A percentile compares a stretch with the other conserved stretches of the same genome.
phyloP scores from a whole-genome alignment of 768 basidiomycete genomes.

The Candolleomyces efflorescens region DNA sequence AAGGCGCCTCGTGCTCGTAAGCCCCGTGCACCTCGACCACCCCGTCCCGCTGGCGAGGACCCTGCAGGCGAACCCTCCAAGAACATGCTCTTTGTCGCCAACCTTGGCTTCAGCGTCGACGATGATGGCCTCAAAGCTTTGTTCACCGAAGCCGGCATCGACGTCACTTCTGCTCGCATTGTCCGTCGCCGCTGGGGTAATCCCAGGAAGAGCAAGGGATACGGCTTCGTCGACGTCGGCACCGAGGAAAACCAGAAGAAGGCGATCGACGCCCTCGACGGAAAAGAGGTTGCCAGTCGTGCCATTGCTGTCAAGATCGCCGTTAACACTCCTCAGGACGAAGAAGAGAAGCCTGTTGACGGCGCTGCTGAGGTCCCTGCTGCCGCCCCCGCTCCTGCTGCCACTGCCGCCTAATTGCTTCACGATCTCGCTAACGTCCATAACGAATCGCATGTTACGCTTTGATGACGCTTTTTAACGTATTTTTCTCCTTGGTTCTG shows the following conservation, averaged over 20 bases:
- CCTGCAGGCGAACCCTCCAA: conserved; percentile 86
- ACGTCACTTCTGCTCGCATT: conserved; percentile 82
- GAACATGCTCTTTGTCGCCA: conserved; percentile 92
- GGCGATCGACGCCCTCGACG: conserved; percentile 82
- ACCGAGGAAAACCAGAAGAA: conserved; percentile 85
- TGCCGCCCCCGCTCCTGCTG: conserved; percentile 15
- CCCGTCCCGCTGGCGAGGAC: conserved; percentile 76
- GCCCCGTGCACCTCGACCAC: conserved; percentile 50
- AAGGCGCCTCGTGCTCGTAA: conserved; percentile 46
- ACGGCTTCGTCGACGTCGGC: conserved; percentile 96
- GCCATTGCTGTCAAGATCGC: conserved; percentile 93
- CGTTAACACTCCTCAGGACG: conserved; percentile 73
- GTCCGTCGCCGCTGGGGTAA: conserved; percentile 82
- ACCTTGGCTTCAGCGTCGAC: conserved; percentile 92
- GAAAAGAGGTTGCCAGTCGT: conserved; percentile 84
- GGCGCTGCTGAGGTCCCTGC: conserved; percentile 20
- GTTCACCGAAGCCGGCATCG: conserved; percentile 85
- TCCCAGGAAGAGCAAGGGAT: conserved; percentile 90
- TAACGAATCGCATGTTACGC: conserved; percentile 18
- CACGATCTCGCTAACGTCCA: conserved; percentile 14
- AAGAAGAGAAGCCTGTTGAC: conserved; percentile 35
- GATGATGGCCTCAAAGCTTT: conserved; percentile 75
- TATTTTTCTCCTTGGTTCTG: conserved; percentile 19
- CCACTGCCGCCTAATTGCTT: conserved; percentile 24
- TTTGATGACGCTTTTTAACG: conserved; percentile 15